Percentiles rank a stretch among this genome's conserved stretches.
Conservation (phyloP, 371 early-diverging fungal genomes). For the Actinomucor elegans region DNA sequence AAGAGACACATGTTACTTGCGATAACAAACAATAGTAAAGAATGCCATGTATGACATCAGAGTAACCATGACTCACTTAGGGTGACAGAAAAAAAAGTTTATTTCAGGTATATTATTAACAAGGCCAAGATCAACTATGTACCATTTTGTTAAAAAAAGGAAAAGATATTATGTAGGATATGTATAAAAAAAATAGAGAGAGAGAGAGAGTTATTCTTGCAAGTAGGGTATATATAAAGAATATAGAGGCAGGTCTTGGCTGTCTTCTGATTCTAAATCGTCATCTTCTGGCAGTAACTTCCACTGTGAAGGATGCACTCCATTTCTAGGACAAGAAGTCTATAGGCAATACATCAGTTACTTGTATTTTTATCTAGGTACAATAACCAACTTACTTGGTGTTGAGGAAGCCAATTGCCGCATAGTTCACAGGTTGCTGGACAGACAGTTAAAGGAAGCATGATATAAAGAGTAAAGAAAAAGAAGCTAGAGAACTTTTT, state of each 20-base stretch:
- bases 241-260: too few relatives aligned
- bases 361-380: not conserved
- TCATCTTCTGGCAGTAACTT: not conserved
- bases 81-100: not conserved
- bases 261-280: not conserved
- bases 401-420: conserved; percentile 34
- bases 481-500: too few relatives aligned
- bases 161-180: not conserved
- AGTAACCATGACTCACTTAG: conserved; percentile 1
- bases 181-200: not conserved
- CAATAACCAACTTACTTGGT: conserved; percentile 17
- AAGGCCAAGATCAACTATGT: not conserved
- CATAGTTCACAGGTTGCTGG: conserved; percentile 42
- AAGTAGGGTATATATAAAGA: too few relatives aligned
- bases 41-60: not conserved
- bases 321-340: conserved; percentile 27
- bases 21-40: not conserved
- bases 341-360: not conserved
- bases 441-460: conserved; percentile 12
- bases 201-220: not conserved
- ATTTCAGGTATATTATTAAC: not conserved
- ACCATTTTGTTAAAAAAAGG: not conserved
- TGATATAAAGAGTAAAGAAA: not conserved
- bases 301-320: conserved; percentile 35
- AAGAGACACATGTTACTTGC: not conserved